Percentiles rank a stretch among this genome's conserved stretches.
Evolutionary conservation across 257 asterid species (phyloP).

Genomic region (Nicotiana otophora): DNA sequence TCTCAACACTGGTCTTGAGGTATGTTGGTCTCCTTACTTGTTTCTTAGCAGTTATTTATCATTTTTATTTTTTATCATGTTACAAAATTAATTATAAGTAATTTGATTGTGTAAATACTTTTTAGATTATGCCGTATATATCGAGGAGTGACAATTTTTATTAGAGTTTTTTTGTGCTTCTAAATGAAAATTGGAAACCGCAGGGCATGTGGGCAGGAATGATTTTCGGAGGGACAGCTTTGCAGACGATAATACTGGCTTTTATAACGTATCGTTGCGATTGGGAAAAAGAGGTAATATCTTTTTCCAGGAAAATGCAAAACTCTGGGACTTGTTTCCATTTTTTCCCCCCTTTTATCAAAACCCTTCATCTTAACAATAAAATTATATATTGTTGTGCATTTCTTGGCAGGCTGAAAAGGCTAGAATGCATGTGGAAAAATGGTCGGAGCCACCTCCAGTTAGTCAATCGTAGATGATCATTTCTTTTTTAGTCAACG

Average conservation of each 20-base stretch:
- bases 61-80: neutral
- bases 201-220: constrained; percentile 53
- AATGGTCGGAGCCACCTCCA: constrained; percentile 8
- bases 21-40: constrained; percentile 1
- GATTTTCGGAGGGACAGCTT: constrained; percentile 55
- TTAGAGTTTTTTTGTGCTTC: neutral
- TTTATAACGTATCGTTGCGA: constrained; percentile 29
- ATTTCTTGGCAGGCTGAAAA: constrained; percentile 1
- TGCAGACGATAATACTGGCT: constrained; percentile 32
- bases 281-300: constrained; percentile 51
- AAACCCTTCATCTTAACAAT: neutral
- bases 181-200: neutral
- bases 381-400: neutral
- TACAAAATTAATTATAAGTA: neutral
- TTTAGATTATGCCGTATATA: neutral
- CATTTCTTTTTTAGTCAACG: neutral
- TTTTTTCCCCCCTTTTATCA: neutral
- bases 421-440: constrained; percentile 2
- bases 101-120: neutral
- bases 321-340: neutral
- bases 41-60: neutral
- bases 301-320: neutral
- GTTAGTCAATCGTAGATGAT: neutral
- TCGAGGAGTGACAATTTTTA: neutral
- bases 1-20: constrained; percentile 34